These are phyloP conservation scores for Gelatoporia subvermispora DNA, from an alignment of 768 basidiomycete genomes.

Conservation along the genomic window DNA sequence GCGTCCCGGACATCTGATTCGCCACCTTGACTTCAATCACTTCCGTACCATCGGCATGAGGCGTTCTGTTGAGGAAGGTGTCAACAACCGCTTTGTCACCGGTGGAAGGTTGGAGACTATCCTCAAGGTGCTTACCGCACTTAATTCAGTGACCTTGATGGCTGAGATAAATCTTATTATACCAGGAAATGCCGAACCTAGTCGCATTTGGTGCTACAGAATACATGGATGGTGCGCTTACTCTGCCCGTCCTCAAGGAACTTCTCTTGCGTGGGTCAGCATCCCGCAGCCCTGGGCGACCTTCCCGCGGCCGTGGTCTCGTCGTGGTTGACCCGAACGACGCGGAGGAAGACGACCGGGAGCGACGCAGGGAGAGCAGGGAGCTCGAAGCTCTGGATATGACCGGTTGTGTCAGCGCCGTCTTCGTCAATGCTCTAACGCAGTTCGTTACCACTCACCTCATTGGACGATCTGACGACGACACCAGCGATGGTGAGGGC, in stretches of 20 bases:
- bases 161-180: constrained; percentile 8
- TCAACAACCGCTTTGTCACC: constrained; percentile 89
- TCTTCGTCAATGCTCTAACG: constrained; percentile 81
- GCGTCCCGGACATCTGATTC: constrained; percentile 74
- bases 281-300: constrained; percentile 64
- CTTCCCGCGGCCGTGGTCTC: constrained; percentile 57
- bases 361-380: constrained; percentile 66
- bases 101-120: constrained; percentile 76
- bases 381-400: constrained; percentile 88
- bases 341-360: constrained; percentile 71
- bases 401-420: constrained; percentile 90
- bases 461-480: constrained; percentile 35
- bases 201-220: constrained; percentile 92
- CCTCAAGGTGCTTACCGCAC: constrained; percentile 52
- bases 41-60: constrained; percentile 97
- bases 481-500: constrained; percentile 42
- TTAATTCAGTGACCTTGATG: constrained; percentile 5
- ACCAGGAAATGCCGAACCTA: constrained; percentile 84
- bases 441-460: constrained; percentile 76
- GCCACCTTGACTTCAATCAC: constrained; percentile 90
- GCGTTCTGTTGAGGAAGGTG: constrained; percentile 85
- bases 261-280: constrained; percentile 81
- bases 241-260: constrained; percentile 80
- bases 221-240: constrained; percentile 95
- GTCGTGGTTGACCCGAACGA: constrained; percentile 46